phyloP scores from a whole-genome alignment of 2,329 filamentous ascomycete species.

The Neopestalotiopsis sp. region DNA sequence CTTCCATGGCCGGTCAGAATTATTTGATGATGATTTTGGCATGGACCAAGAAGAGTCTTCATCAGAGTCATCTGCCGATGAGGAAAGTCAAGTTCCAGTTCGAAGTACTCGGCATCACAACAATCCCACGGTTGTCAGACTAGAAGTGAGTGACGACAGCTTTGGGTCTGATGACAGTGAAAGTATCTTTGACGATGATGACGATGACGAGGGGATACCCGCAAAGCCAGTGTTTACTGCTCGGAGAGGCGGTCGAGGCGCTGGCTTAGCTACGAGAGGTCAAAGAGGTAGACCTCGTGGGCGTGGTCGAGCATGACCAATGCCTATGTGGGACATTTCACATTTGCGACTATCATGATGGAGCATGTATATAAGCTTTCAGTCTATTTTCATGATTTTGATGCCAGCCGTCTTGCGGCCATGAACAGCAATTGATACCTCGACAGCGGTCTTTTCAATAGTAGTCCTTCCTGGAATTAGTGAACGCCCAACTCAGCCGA shows the following conservation, averaged over 20 bases:
- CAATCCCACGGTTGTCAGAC: slow-evolving; percentile 37
- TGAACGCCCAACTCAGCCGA: too few relatives aligned
- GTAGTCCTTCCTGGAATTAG: too few relatives aligned
- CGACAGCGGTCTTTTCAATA: background rate
- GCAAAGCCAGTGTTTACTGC: slow-evolving; percentile 11
- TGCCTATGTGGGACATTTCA: background rate
- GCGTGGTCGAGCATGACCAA: background rate
- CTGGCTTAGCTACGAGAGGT: slow-evolving; percentile 4
- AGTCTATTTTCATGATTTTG: background rate
- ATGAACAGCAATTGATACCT: background rate
- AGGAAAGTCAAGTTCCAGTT: background rate
- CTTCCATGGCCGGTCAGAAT: background rate
- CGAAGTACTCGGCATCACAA: background rate
- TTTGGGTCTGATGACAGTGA: slow-evolving; percentile 18
- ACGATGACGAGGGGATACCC: slow-evolving; percentile 22
- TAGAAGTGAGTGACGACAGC: slow-evolving; percentile 28
- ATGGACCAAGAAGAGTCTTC: background rate
- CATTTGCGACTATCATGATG: background rate
- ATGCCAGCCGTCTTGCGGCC: background rate
- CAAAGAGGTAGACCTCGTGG: background rate
- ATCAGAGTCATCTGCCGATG: background rate
- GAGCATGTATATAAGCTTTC: background rate
- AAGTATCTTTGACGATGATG: slow-evolving; percentile 22
- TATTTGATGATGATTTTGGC: slow-evolving; percentile 5
- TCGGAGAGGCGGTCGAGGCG: slow-evolving; percentile 20